phyloP scores from a whole-genome alignment of 768 basidiomycete genomes.

The Russula earlei region DNA sequence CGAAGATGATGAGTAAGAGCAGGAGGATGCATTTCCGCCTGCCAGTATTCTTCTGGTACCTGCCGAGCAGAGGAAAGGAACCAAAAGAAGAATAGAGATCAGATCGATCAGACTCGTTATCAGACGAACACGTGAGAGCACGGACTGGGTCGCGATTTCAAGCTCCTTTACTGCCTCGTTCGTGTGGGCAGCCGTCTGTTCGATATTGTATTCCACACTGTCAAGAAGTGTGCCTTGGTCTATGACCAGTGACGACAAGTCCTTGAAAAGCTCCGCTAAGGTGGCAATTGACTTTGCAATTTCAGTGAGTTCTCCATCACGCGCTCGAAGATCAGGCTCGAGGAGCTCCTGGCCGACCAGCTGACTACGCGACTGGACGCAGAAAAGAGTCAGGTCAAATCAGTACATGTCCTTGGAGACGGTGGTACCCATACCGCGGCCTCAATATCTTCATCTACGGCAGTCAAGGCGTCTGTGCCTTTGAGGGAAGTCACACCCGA shows the following conservation, averaged over 20 bases:
- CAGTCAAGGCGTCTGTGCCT: constrained; percentile 74
- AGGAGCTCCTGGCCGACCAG: constrained; percentile 28
- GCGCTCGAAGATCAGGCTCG: constrained; percentile 34
- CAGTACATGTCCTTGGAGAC: constrained; percentile 2
- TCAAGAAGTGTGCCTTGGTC: constrained; percentile 97
- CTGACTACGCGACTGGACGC: constrained; percentile 29
- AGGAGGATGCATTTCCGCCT: constrained; percentile 90
- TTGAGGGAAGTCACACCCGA: constrained; percentile 77
- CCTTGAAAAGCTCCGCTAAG: constrained; percentile 93
- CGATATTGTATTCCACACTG: constrained; percentile 95
- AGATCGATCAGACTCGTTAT: constrained; percentile 14
- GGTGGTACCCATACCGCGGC: constrained; percentile 49
- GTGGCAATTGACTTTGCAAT: constrained; percentile 88
- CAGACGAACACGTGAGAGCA: constrained; percentile 8
- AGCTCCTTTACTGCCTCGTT: constrained; percentile 81
- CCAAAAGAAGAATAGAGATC: background rate
- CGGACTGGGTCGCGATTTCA: constrained; percentile 69
- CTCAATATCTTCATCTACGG: constrained; percentile 83
- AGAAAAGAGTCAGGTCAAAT: constrained; percentile 14
- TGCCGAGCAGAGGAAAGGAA: constrained; percentile 25
- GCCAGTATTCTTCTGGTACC: constrained; percentile 92
- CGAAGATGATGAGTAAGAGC: constrained; percentile 81
- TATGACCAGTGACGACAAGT: constrained; percentile 85
- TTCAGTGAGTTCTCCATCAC: constrained; percentile 69
- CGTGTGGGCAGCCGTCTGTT: constrained; percentile 77